These are phyloP conservation scores for Raphanus hybrid DNA, from an alignment of 441 rosid genomes.

Conservation along the genomic window DNA sequence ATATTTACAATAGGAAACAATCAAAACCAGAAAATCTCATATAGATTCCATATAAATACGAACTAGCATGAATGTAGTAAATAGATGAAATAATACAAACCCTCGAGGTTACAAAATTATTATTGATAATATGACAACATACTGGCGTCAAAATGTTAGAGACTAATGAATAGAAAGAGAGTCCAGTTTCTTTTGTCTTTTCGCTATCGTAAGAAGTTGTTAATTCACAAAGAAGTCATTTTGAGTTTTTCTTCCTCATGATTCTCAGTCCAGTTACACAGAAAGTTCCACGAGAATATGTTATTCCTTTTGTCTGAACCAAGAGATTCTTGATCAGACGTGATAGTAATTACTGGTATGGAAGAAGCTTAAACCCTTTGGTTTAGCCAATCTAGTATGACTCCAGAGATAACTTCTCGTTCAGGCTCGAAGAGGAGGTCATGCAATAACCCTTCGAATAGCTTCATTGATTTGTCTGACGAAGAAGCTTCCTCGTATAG, in stretches of 20 bases:
- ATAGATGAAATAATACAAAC: not conserved
- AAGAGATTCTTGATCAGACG: slow-evolving; percentile 13
- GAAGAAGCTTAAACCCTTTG: slow-evolving; percentile 46
- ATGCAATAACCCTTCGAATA: slow-evolving; percentile 69
- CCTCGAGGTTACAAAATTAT: slow-evolving; percentile 20
- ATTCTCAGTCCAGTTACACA: slow-evolving; percentile 17
- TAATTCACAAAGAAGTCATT: slow-evolving; percentile 16
- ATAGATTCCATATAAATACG: not conserved
- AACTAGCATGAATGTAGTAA: not conserved
- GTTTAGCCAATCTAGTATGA: slow-evolving; percentile 68
- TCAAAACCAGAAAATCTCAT: not conserved
- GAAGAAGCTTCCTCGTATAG: slow-evolving; percentile 74
- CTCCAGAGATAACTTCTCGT: slow-evolving; percentile 54
- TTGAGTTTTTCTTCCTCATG: not conserved
- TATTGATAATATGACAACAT: not conserved
- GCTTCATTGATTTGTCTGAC: slow-evolving; percentile 68
- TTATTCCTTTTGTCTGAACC: slow-evolving; percentile 23
- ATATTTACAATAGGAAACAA: slow-evolving; percentile 6
- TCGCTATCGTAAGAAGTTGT: slow-evolving; percentile 14
- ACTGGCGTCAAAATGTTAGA: too few species aligned
- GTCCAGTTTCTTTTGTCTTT: slow-evolving; percentile 1
- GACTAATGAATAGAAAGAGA: too few species aligned
- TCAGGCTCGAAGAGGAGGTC: slow-evolving; percentile 90
- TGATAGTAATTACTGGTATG: not conserved
- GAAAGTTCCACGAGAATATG: not conserved